These are phyloP conservation scores for Ceratobasidium sp. DNA, from an alignment of 1,284 basidiomycete species.

Conservation along the genomic window DNA sequence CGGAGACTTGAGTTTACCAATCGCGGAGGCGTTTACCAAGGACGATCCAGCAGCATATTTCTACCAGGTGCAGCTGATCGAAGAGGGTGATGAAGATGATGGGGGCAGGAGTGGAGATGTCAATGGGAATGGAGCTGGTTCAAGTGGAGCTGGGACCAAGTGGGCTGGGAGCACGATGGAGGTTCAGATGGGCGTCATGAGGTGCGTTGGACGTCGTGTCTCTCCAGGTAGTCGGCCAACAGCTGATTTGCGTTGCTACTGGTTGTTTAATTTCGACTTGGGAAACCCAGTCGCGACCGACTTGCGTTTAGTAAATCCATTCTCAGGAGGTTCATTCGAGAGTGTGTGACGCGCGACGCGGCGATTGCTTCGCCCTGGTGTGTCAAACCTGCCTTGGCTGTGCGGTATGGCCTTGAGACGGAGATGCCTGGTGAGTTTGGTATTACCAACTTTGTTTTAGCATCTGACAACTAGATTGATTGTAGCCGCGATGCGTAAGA, in stretches of 20 bases:
- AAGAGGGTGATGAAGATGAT: conserved; percentile 66
- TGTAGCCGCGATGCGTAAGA: conserved; percentile 61
- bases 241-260: neutral
- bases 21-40: conserved; percentile 74
- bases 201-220: conserved; percentile 63
- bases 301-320: conserved; percentile 97
- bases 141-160: conserved; percentile 52
- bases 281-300: conserved; percentile 81
- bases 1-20: conserved; percentile 80
- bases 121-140: neutral
- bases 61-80: conserved; percentile 89
- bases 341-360: conserved; percentile 91
- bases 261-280: neutral
- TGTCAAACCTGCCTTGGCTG: conserved; percentile 87
- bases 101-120: conserved; percentile 24
- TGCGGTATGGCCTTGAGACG: conserved; percentile 83
- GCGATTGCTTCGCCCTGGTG: conserved; percentile 95
- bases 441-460: neutral
- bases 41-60: conserved; percentile 89
- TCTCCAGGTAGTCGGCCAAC: neutral
- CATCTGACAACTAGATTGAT: neutral
- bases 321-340: conserved; percentile 93
- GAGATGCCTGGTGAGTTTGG: conserved; percentile 81
- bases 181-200: conserved; percentile 81
- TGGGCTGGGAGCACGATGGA: conserved; percentile 78